Evolutionary conservation across 2,329 filamentous ascomycete genomes (phyloP).

Genomic region (Falciphora oryzae): DNA sequence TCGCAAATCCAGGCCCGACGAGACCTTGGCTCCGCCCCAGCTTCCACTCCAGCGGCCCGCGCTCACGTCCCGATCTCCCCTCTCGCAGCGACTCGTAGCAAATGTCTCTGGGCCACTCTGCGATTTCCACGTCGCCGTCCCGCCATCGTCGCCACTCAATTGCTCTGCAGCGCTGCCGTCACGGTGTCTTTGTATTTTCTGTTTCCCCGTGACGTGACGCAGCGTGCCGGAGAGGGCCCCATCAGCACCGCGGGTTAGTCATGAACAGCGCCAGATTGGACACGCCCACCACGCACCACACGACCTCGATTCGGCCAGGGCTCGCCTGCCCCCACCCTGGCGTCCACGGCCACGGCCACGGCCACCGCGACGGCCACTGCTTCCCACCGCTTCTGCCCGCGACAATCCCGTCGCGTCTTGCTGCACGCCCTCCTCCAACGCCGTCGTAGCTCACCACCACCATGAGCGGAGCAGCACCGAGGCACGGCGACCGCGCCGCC

Average conservation of each 20-base stretch:
- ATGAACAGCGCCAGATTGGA: background rate
- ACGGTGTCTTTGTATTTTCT: background rate
- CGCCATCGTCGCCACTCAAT: background rate
- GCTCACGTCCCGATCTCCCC: background rate
- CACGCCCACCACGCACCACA: background rate
- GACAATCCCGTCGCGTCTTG: background rate
- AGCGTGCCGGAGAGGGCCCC: background rate
- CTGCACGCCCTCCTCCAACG: background rate
- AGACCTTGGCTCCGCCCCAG: slow-evolving; percentile 4
- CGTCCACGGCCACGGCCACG: background rate
- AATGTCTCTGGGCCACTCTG: background rate
- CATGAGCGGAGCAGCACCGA: slow-evolving; percentile 8
- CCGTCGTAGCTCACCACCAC: slow-evolving; percentile 3
- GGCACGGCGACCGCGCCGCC: slow-evolving; percentile 8
- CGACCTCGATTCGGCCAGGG: background rate
- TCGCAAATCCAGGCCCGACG: slow-evolving; percentile 2
- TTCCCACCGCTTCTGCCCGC: background rate
- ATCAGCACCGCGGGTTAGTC: background rate
- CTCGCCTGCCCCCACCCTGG: background rate
- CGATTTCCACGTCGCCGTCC: background rate
- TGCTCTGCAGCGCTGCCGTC: background rate
- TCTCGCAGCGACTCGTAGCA: background rate
- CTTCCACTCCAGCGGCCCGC: no score
- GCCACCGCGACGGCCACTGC: background rate
- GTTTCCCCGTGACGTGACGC: no score